Evolutionary conservation across 768 basidiomycete genomes (phyloP).

Genomic region (Russula foetens): DNA sequence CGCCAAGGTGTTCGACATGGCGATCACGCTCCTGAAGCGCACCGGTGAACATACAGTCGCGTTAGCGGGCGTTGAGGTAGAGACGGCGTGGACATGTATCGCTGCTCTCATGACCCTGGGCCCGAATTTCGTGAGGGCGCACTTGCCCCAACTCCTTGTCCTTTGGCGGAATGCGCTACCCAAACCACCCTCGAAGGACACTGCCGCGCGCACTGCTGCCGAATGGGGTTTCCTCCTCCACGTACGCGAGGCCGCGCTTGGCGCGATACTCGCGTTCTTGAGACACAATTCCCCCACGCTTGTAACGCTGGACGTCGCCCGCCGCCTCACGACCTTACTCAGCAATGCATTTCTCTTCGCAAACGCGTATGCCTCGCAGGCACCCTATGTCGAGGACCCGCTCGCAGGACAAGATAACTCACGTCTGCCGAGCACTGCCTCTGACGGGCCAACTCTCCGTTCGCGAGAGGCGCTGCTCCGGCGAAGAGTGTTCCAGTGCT

Average conservation of each 20-base stretch:
- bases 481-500: constrained; percentile 83
- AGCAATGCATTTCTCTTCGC: constrained; percentile 87
- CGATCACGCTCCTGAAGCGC: constrained; percentile 82
- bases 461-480: constrained; percentile 80
- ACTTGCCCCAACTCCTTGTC: constrained; percentile 88
- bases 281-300: constrained; percentile 66
- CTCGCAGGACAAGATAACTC: constrained; percentile 29
- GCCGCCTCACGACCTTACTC: constrained; percentile 79
- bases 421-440: constrained; percentile 21
- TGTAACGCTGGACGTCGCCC: constrained; percentile 84
- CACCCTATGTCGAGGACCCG: constrained; percentile 53
- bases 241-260: constrained; percentile 83
- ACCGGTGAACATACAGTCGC: constrained; percentile 87
- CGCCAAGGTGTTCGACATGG: constrained; percentile 85
- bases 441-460: constrained; percentile 49
- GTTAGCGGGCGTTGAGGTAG: constrained; percentile 75
- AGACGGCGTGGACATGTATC: constrained; percentile 91
- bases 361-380: constrained; percentile 66
- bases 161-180: constrained; percentile 97
- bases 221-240: constrained; percentile 92
- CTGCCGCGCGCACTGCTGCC: constrained; percentile 52
- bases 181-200: constrained; percentile 88
- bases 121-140: constrained; percentile 86
- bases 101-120: constrained; percentile 88
- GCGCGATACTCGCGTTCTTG: constrained; percentile 84